Conservation (phyloP, 768 basidiomycete genomes). For the Termitomyces heimii region DNA sequence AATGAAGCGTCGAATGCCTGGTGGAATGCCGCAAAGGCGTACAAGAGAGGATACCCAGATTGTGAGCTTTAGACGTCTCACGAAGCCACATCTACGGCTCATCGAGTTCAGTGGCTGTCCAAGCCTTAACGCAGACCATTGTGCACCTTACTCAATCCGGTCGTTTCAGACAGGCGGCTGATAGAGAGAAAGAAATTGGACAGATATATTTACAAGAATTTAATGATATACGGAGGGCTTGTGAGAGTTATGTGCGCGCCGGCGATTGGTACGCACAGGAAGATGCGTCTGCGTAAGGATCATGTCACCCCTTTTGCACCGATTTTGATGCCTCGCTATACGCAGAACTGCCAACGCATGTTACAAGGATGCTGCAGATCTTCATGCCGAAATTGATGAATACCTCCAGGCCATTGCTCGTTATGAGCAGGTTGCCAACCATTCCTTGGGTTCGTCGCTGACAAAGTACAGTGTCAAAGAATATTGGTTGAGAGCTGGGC, state of each 20-base stretch:
- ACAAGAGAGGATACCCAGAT: constrained; percentile 83
- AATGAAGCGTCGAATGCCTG: constrained; percentile 98
- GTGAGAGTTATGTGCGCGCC: constrained; percentile 87
- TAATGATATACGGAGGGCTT: constrained; percentile 76
- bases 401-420: constrained; percentile 80
- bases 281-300: constrained; percentile 86
- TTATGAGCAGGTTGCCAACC: constrained; percentile 87
- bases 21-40: constrained; percentile 97
- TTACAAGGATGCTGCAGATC: constrained; percentile 94
- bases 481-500: constrained; percentile 83
- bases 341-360: constrained; percentile 90
- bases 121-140: constrained; percentile 82
- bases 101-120: constrained; percentile 69
- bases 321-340: background rate
- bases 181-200: constrained; percentile 96
- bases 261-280: constrained; percentile 98
- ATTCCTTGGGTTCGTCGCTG: constrained; percentile 71
- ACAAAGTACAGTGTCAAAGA: constrained; percentile 99
- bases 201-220: constrained; percentile 86
- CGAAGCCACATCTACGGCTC: background rate
- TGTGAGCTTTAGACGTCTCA: constrained; percentile 40
- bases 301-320: background rate
- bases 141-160: constrained; percentile 76
- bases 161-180: constrained; percentile 95
- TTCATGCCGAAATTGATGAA: constrained; percentile 85